Base-by-base conservation (phyloP, 1,284 basidiomycete genomes). In the Volvariella surrecta region DNA sequence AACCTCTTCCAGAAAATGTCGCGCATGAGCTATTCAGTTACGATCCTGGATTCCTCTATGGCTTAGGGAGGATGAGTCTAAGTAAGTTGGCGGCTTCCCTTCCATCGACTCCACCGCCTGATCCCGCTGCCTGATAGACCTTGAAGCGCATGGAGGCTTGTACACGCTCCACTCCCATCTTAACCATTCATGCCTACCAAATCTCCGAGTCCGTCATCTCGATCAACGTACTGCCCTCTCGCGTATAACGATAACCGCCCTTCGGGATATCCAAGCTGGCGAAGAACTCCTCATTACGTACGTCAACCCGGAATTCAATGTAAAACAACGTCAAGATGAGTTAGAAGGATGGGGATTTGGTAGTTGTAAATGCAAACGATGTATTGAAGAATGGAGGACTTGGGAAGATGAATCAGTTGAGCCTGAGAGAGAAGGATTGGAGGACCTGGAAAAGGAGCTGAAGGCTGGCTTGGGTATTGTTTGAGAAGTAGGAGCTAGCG, bases 151-250 rank as follows among this genome's bases (percentile, higher is more conserved):
- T 48, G 91, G 91, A 3, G 91, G 89, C 1, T 66, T 94, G 8
- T 94, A 93, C 61, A 72, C 75, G 4, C 72, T 95, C 7, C 90
- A 95, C 60, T 85, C 88, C 1, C 89, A 93, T 56, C 59, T 94
- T 32, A 94, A 94, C 62, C 91, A 94, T 59, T 74, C 73, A 11
- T 95, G 90, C 61, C 58, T 63, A 3, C 89, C 91, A 0, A 92
- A 90, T 57, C 53, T 86, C 37, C 82, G 82, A 30, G 79, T 87
- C 17, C 77, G 75, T 15, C 90, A 82, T 56, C 62, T 78, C 47
- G 71, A 86, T 59, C 74, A 75, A 51, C 75, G 78, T 45, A 73
- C 70, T 17, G 70, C 75, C 11, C 74, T 79, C 48, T 74, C 78
- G 18, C 77, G 82, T 35, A 82, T 90, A 52, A 79, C 82, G 0